A percentile compares a stretch with the other conserved stretches of the same genome.
Evolutionary conservation across 179 eudicot species (phyloP).

Genomic region (Beta macrorhiza): DNA sequence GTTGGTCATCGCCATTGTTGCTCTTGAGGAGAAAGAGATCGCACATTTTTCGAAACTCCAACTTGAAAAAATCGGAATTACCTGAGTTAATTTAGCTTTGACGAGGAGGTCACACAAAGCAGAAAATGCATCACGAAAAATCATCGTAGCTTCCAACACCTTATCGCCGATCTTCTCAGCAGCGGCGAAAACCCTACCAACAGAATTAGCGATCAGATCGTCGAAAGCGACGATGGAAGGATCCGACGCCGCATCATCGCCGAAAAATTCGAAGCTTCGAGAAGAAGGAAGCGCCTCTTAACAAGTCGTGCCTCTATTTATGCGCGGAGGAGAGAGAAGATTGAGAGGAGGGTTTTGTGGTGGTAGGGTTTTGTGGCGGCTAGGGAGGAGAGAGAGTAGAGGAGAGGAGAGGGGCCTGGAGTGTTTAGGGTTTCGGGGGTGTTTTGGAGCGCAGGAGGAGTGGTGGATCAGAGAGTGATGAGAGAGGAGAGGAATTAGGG

Average conservation of each 20-base stretch:
- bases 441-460: too few species aligned
- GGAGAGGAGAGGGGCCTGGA: too few species aligned
- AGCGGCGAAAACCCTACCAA: constrained; percentile 58
- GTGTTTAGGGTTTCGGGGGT: too few species aligned
- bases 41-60: too few species aligned
- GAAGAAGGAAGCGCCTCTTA: constrained; percentile 52
- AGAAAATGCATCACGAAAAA: constrained; percentile 57
- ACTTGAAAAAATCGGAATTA: constrained; percentile 1
- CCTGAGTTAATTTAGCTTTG: constrained; percentile 70
- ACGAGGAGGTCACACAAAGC: constrained; percentile 74
- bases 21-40: too few species aligned
- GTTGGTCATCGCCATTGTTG: too few species aligned
- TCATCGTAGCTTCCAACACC: constrained; percentile 61
- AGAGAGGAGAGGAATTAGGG: too few species aligned
- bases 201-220: constrained; percentile 49
- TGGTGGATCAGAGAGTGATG: too few species aligned
- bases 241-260: constrained; percentile 46
- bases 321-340: not conserved
- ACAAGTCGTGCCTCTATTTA: constrained; percentile 71
- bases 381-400: too few species aligned
- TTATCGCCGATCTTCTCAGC: constrained; percentile 83
- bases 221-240: constrained; percentile 76
- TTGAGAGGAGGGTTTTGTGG: too few species aligned
- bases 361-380: too few species aligned
- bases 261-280: constrained; percentile 28